A percentile compares a stretch with the other conserved stretches of the same genome.
These are phyloP conservation scores for Aspergillus sp. DNA, from an alignment of 2,329 filamentous ascomycete genomes.

Conservation along the genomic window DNA sequence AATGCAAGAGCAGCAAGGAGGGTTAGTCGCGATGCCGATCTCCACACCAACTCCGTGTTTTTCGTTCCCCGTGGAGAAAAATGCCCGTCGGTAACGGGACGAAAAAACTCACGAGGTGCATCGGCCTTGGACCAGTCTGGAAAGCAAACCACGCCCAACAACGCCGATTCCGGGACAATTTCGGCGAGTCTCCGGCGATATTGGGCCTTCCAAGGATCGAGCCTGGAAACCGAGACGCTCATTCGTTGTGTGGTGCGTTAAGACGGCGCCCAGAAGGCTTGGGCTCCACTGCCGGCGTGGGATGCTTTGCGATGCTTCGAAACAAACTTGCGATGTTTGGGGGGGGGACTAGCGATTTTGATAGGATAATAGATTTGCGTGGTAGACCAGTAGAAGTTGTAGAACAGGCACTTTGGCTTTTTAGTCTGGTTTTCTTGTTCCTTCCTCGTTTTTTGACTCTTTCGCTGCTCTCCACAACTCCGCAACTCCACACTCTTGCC, in stretches of 20 bases:
- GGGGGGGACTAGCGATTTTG: not conserved
- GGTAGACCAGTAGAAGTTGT: not conserved
- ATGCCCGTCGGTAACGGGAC: not conserved
- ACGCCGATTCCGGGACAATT: constrained; percentile 8
- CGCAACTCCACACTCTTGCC: not conserved
- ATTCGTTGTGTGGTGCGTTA: not conserved
- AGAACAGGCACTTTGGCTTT: not conserved
- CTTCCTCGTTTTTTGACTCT: not conserved
- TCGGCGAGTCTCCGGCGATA: constrained; percentile 10
- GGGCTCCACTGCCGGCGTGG: not conserved
- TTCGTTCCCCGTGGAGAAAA: not conserved
- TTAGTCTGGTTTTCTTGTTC: not conserved
- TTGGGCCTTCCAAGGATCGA: not conserved
- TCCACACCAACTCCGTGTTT: not conserved
- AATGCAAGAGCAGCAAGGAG: not conserved
- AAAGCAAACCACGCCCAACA: not conserved
- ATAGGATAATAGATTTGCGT: not conserved
- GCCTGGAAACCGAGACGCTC: not conserved
- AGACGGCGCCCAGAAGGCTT: not conserved
- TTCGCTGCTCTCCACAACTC: not conserved
- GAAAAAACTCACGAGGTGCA: not conserved
- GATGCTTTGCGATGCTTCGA: not conserved
- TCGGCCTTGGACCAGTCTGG: not conserved
- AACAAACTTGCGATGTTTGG: not conserved
- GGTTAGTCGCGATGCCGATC: not conserved